Percentiles rank a stretch among this genome's conserved stretches.
These are phyloP conservation scores for Macaranga tanarius DNA, from an alignment of 441 rosid species.

Conservation along the genomic window DNA sequence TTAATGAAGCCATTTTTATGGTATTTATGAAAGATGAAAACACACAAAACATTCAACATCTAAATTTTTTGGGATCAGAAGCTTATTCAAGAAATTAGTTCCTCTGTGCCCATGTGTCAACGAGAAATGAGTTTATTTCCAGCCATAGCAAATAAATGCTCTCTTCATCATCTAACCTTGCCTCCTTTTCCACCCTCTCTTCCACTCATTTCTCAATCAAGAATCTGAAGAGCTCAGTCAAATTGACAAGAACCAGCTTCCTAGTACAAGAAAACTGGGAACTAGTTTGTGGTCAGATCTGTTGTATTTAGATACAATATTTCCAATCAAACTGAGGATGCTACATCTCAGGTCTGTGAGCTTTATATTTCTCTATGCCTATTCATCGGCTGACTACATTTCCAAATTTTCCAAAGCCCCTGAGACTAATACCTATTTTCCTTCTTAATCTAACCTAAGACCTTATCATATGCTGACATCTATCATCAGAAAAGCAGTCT, in stretches of 20 bases:
- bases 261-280: neutral
- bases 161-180: neutral
- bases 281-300: neutral
- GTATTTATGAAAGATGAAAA: too few species aligned
- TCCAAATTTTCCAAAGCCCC: neutral
- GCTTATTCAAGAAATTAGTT: neutral
- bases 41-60: neutral
- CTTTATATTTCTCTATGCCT: too few species aligned
- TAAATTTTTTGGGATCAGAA: neutral
- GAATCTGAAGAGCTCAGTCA: neutral
- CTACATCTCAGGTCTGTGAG: neutral
- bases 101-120: neutral
- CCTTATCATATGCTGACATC: neutral
- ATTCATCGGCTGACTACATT: neutral
- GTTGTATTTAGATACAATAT: neutral
- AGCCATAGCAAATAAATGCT: neutral
- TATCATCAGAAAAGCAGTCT: constrained; percentile 3
- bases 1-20: too few species aligned
- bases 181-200: neutral
- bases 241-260: neutral
- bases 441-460: neutral
- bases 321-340: neutral
- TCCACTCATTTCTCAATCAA: neutral
- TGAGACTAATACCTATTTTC: neutral
- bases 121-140: neutral